phyloP scores from a whole-genome alignment of 805 yeast genomes.

The Ascoidea asiatica region DNA sequence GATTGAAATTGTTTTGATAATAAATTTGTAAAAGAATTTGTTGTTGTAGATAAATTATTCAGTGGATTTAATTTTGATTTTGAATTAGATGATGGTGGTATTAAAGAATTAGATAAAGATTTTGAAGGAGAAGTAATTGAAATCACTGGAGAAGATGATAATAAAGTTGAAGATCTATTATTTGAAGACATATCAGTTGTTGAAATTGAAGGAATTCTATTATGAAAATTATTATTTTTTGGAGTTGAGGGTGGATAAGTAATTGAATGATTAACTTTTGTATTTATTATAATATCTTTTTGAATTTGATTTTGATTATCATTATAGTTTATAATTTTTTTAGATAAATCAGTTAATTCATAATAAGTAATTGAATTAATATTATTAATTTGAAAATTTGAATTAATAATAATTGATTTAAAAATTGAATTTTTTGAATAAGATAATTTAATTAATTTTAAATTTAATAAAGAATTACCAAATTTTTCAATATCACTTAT shows the following conservation, averaged over 20 bases:
- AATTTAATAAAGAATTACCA: slow-evolving; percentile 7
- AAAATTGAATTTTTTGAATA: slow-evolving; percentile 8
- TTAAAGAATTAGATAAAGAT: background rate
- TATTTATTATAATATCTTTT: no score
- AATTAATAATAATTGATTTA: background rate
- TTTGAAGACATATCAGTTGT: background rate
- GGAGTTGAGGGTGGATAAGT: background rate
- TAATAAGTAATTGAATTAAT: slow-evolving; percentile 3
- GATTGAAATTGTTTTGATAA: slow-evolving; percentile 8
- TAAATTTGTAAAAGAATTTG: slow-evolving; percentile 3
- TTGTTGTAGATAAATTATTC: background rate
- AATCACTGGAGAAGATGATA: background rate
- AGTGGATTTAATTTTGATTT: background rate
- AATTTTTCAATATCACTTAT: slow-evolving; percentile 8
- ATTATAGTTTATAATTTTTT: slow-evolving; percentile 3
- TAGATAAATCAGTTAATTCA: slow-evolving; percentile 6
- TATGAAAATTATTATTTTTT: slow-evolving; percentile 1
- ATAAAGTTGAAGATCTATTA: background rate
- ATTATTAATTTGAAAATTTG: slow-evolving; percentile 6
- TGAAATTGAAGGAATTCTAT: background rate
- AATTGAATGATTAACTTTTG: background rate
- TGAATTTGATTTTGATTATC: background rate
- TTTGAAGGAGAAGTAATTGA: background rate
- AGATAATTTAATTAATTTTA: slow-evolving; percentile 7
- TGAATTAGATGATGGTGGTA: background rate